Evolutionary conservation across 2,329 filamentous ascomycete genomes (phyloP).

Genomic region (Mycosphaerella sp.): DNA sequence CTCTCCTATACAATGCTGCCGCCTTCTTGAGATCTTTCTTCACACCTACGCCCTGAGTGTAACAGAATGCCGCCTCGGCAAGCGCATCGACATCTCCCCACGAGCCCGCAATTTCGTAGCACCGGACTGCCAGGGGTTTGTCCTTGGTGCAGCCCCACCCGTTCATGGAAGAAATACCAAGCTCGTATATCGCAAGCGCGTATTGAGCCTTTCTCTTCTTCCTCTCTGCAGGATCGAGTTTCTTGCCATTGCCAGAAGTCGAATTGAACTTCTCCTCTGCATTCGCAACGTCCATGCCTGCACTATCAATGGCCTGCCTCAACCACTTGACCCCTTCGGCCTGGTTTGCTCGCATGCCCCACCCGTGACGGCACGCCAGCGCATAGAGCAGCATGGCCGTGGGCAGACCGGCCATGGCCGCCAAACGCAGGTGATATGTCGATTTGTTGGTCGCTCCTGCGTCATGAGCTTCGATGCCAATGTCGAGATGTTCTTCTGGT

Average conservation of each 20-base stretch:
- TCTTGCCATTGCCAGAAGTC: slow-evolving; percentile 11
- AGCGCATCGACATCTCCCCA: slow-evolving; percentile 96
- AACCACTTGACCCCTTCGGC: slow-evolving; percentile 88
- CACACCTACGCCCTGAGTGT: slow-evolving; percentile 84
- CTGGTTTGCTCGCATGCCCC: slow-evolving; percentile 93
- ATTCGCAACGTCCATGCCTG: slow-evolving; percentile 77
- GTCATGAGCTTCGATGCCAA: slow-evolving; percentile 86
- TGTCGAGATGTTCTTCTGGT: slow-evolving; percentile 80
- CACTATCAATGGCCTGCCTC: slow-evolving; percentile 79
- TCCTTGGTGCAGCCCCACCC: slow-evolving; percentile 97
- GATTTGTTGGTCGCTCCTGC: slow-evolving; percentile 84
- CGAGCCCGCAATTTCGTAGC: slow-evolving; percentile 90
- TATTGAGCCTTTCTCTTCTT: slow-evolving; percentile 89
- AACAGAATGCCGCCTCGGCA: slow-evolving; percentile 92
- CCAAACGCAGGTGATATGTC: slow-evolving; percentile 89
- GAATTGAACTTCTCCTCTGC: slow-evolving; percentile 23
- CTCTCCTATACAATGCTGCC: slow-evolving; percentile 81
- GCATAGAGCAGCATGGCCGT: slow-evolving; percentile 96
- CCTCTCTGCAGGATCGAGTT: slow-evolving; percentile 49
- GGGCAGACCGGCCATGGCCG: slow-evolving; percentile 76
- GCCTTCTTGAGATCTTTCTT: slow-evolving; percentile 96
- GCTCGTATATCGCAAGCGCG: slow-evolving; percentile 89
- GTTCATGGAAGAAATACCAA: slow-evolving; percentile 95
- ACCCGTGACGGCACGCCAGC: slow-evolving; percentile 88
- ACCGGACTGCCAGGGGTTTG: slow-evolving; percentile 76